phyloP scores from a whole-genome alignment of 2,329 filamentous ascomycete species.

The Arthrinium phaeospermum region DNA sequence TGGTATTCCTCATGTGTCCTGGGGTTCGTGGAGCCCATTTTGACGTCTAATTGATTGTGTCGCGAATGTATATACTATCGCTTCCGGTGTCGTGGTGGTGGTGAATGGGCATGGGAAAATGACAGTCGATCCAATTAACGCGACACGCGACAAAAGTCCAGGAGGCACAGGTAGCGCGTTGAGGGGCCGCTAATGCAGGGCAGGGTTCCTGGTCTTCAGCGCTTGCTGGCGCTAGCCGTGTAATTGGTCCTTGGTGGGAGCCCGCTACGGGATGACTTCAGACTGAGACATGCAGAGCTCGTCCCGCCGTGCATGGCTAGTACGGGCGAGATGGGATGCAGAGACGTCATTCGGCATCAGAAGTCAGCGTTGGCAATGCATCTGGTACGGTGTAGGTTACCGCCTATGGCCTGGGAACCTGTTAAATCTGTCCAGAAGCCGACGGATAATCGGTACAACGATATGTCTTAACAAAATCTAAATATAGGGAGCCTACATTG shows the following conservation, averaged over 20 bases:
- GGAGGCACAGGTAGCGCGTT: not conserved
- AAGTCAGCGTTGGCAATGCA: not conserved
- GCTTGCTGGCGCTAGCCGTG: not conserved
- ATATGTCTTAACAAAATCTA: no score
- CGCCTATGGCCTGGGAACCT: not conserved
- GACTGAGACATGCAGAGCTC: not conserved
- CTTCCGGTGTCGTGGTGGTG: not conserved
- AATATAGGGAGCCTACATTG: not conserved
- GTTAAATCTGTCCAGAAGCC: no score
- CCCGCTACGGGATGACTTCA: not conserved
- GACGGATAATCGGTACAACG: no score
- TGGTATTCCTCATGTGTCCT: conserved; percentile 76
- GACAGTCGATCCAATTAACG: not conserved
- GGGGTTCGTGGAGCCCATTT: conserved; percentile 2
- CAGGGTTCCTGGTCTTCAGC: not conserved
- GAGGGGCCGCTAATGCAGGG: conserved; percentile 5
- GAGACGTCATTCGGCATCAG: not conserved
- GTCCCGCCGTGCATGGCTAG: not conserved
- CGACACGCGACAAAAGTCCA: not conserved
- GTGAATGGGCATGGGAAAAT: not conserved
- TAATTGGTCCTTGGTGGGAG: not conserved
- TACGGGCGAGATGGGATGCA: not conserved
- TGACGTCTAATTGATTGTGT: not conserved
- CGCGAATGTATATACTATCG: not conserved
- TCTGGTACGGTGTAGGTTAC: not conserved